These are phyloP conservation scores for Ascocoryne sarcoides DNA, from an alignment of 2,329 filamentous ascomycete genomes.

Conservation along the genomic window DNA sequence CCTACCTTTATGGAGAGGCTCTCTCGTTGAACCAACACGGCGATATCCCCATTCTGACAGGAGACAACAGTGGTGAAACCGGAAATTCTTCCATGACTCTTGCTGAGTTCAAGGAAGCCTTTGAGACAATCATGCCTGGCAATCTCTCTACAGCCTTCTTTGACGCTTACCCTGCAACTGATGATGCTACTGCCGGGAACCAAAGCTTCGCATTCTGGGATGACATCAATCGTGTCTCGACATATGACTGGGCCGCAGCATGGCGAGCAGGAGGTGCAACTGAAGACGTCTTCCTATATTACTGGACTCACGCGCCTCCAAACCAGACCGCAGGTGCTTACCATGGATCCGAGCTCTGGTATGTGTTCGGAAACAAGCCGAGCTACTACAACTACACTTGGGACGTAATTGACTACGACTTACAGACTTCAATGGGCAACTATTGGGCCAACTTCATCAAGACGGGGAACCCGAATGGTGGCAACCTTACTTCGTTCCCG, in stretches of 20 bases:
- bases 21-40: slow-evolving; percentile 15
- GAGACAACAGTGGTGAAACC: slow-evolving; percentile 26
- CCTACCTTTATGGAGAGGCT: slow-evolving; percentile 17
- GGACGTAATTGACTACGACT: slow-evolving; percentile 21
- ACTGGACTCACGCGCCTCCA: slow-evolving; percentile 25
- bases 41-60: slow-evolving; percentile 26
- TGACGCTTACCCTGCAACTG: slow-evolving; percentile 6
- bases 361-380: slow-evolving; percentile 27
- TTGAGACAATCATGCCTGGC: no score
- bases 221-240: slow-evolving; percentile 21
- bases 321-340: slow-evolving; percentile 20
- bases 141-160: no score
- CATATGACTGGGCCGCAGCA: slow-evolving; percentile 24
- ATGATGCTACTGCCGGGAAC: slow-evolving; percentile 11
- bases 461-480: slow-evolving; percentile 52
- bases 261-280: slow-evolving; percentile 21
- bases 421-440: slow-evolving; percentile 38
- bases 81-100: no score
- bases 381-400: slow-evolving; percentile 21
- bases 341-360: slow-evolving; percentile 26
- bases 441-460: slow-evolving; percentile 70
- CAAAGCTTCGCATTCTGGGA: slow-evolving; percentile 21
- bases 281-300: slow-evolving; percentile 26
- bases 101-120: no score
- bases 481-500: slow-evolving; percentile 12